Percentiles rank a stretch among this genome's conserved stretches.
phyloP scores from a whole-genome alignment of 2,329 filamentous ascomycete species.

The Ophiobolus disseminans region DNA sequence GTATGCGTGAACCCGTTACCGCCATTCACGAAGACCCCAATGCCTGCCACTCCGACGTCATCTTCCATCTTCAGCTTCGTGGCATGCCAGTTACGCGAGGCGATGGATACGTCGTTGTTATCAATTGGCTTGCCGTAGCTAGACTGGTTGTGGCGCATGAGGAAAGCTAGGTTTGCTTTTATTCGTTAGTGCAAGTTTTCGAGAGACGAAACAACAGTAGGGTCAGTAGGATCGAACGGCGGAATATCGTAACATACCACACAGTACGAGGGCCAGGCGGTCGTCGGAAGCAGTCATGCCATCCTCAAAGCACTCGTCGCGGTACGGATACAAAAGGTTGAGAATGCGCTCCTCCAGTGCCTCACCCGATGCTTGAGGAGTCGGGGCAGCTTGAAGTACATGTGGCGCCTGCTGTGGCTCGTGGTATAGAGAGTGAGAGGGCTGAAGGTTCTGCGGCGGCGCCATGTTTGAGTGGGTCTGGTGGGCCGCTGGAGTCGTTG shows the following conservation, averaged over 20 bases:
- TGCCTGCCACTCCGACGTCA: background rate
- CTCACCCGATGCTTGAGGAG: background rate
- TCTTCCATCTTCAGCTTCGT: too few relatives aligned
- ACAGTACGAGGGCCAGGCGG: background rate
- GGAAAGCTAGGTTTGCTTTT: background rate
- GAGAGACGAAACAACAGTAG: background rate
- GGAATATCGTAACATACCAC: background rate
- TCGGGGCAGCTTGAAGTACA: background rate
- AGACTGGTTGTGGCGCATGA: slow-evolving; percentile 10
- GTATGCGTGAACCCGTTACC: slow-evolving; percentile 14
- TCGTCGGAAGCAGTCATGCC: background rate
- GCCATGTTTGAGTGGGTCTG: too few relatives aligned
- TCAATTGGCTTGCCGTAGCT: slow-evolving; percentile 14
- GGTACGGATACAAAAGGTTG: slow-evolving; percentile 2
- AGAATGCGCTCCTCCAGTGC: slow-evolving; percentile 3
- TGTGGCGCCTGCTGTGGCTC: too few relatives aligned
- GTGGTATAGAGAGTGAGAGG: too few relatives aligned
- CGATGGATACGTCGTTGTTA: slow-evolving; percentile 8
- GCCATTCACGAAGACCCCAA: slow-evolving; percentile 15
- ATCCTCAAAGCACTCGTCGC: slow-evolving; percentile 2
- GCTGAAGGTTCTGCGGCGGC: background rate
- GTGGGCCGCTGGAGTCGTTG: too few relatives aligned
- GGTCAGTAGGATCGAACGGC: background rate
- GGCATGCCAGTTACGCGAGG: slow-evolving; percentile 9
- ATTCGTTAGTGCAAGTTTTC: background rate